Base-by-base conservation (phyloP, 768 basidiomycete genomes). In the Leccinum rimulosum region DNA sequence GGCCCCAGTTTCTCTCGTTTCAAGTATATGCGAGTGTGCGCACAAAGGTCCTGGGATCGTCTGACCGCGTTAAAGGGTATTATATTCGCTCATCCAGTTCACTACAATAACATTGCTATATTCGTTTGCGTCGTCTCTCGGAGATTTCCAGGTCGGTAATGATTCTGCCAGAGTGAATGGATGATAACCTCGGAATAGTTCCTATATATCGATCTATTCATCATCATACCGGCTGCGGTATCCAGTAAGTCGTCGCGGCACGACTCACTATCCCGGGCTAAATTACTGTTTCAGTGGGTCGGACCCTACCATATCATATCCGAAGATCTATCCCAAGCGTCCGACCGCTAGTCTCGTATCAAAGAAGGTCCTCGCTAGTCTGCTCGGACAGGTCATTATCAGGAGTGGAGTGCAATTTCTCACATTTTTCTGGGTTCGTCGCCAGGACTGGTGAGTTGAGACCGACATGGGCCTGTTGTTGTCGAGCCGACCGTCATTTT, bases 51-150 rank as follows among this genome's bases (percentile, higher is more conserved):
- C 11, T 31, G 33, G 25, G 50, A 28, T 25, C 6, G 30, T 35
- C 64, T 63, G 45, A 70, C 54, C 52, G 55, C 55, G 49, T 38
- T 63, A 17, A 66, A 98, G 95, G 95, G 97, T 97, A 0, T 75
- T 99, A 48, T 99, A 98, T 75, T 99, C 97, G 14, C 81, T 99
- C 64, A 99, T 99, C 55, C 97, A 99, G 72, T 99, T 99, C 71
- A 98, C 95, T n/a, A 93, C 95, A 3, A 91, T 98, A 60, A 97
- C 95, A 2, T 74, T 98, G 59, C 73, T 99, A 33, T 99, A 99
- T 74, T 95, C 94, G 0, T 97, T 99, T 70, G 96, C 95, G 0
- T 96, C 94, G 7, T 94, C 94, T 49, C 77, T 99, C 38, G 96
- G 95, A 49, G 96, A 99, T 72, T 96, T 98, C 73, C 91, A 98